Base-by-base conservation (phyloP, 768 basidiomycete species). In the Asterophora parasitica region DNA sequence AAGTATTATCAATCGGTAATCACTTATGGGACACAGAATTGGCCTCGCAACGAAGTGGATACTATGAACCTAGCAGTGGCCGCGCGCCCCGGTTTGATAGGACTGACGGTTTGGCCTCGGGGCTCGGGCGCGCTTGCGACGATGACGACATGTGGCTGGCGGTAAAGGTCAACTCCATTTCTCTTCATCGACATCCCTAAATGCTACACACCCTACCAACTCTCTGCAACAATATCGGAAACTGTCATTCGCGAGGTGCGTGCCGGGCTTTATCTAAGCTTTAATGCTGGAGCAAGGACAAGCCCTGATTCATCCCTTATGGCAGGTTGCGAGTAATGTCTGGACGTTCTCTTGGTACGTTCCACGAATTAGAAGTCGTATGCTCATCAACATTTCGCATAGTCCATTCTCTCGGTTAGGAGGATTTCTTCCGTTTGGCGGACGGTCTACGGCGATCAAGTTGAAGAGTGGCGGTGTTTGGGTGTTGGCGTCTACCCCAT, bases 391-490 rank as follows among this genome's bases (percentile, higher is more conserved):
- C 17, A 9, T 15, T 2, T 16, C 37, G 31, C 42, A 12, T 50
- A 82, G 83, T 23, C 81, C 83, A 2, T 87, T 86, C 58, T 61
- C 74, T n/a, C 76, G 85, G 44, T 75, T 74, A 51, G 76, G 79
- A 51, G 76, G 79, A 6, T 19, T 86, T 30, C 48, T 90, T 4
- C 85, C 87, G 7, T 67, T 88, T 31, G 90, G 91, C 0, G 88
- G 88, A 13, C 72, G 91, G 39, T 81, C 85, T 8, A 92, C 88
- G 0, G 90, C 88, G 1, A 70, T 92, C 58, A 81, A 74, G 64
- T 70, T 92, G 23, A 64, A 62, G 35, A 74, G 72, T 31, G 80
- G 82, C 34, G 79, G 75, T 20, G 80, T 92, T 27, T 92, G 85
- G 79, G 73, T 92, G 11, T 71, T 89, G 23, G 88, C 85, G 0